Base-by-base conservation (phyloP, 2,329 filamentous ascomycete species). In the Blastomyces silverae region DNA sequence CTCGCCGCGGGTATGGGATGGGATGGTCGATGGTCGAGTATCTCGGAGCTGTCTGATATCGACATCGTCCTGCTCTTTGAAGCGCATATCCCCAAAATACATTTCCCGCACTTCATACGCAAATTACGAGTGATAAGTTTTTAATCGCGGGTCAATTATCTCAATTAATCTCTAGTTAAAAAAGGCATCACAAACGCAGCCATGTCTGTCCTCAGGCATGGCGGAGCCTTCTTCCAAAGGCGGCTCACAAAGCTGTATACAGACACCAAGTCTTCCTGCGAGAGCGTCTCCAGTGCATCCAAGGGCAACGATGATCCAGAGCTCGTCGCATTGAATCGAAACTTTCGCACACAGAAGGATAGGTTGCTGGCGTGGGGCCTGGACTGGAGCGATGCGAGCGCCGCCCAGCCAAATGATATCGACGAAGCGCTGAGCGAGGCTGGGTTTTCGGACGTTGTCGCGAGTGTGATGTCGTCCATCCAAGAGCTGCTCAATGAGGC, bases 351-450 rank as follows among this genome's bases (percentile, higher is more conserved):
- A 63, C 85, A 88, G 71, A 85, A 86, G 71, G 85, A 88, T 72
- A 78, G 86, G 25, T 77, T 88, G 59, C 80, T 87, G 52, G 82
- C 85, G 42, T 88, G 86, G 86, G 86, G 85, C 58, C 76, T 87
- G 65, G 84, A 87, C 72, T 88, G 86, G 86, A 86, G 81, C 73
- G 85, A 87, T 72, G 84, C 83, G 66, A 82, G 80, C 69, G 82
- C 81, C 66, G 80, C 79, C 20, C 77, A 80, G 62, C 80, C 83
- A 65, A 84, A 82, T 69, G 82, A 85, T 73, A 87, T 87, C 69
- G 86, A 87, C 71, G 84, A 85, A 69, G 83, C 83, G 22, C 77
- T 87, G 22, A 85, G 84, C 62, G 81, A 84, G 66, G 85, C 85
- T 42, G 85, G 85, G 22, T 79, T 87, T 66, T 86, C 84, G 56